Percentiles rank a stretch among this genome's conserved stretches.
Conservation (phyloP, 2,329 filamentous ascomycete genomes). For the Trichoderma oligosporum region DNA sequence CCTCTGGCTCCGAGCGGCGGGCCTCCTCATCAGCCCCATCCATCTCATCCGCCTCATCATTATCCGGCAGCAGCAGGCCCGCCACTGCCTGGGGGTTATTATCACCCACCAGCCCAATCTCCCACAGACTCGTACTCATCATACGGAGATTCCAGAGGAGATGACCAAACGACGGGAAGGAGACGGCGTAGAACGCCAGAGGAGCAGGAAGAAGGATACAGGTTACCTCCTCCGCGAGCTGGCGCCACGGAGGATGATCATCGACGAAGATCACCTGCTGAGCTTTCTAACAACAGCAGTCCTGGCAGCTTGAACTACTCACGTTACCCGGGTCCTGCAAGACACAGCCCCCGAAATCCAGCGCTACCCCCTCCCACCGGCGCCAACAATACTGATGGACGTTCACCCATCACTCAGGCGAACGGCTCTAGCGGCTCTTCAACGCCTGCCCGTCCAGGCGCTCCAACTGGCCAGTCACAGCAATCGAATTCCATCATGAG, state of each 20-base stretch:
- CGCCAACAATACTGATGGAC: slow-evolving; percentile 28
- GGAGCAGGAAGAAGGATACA: slow-evolving; percentile 41
- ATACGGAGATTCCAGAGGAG: slow-evolving; percentile 35
- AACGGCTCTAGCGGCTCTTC: slow-evolving; percentile 37
- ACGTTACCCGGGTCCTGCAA: slow-evolving; percentile 33
- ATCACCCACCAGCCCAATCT: slow-evolving; percentile 41
- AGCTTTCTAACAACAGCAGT: slow-evolving; percentile 47
- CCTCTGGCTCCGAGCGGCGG: slow-evolving; percentile 42
- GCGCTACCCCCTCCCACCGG: slow-evolving; percentile 33
- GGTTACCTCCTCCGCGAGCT: slow-evolving; percentile 43
- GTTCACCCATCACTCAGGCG: slow-evolving; percentile 36
- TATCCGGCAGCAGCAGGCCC: slow-evolving; percentile 23
- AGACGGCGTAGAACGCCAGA: slow-evolving; percentile 38
- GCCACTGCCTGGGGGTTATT: slow-evolving; percentile 36
- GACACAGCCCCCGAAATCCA: slow-evolving; percentile 40
- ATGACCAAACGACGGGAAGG: slow-evolving; percentile 33
- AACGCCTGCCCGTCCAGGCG: slow-evolving; percentile 31
- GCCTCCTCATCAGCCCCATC: slow-evolving; percentile 23
- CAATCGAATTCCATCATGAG: slow-evolving; percentile 47
- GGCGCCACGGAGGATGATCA: slow-evolving; percentile 46
- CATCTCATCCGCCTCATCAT: slow-evolving; percentile 23
- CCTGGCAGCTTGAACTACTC: slow-evolving; percentile 41
- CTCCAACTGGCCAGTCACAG: slow-evolving; percentile 21
- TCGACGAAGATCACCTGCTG: slow-evolving; percentile 49
- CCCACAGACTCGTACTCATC: slow-evolving; percentile 43